These are phyloP conservation scores for Discostella stelligera DNA, from an alignment of 352 stramenopile genomes.

Conservation along the genomic window DNA sequence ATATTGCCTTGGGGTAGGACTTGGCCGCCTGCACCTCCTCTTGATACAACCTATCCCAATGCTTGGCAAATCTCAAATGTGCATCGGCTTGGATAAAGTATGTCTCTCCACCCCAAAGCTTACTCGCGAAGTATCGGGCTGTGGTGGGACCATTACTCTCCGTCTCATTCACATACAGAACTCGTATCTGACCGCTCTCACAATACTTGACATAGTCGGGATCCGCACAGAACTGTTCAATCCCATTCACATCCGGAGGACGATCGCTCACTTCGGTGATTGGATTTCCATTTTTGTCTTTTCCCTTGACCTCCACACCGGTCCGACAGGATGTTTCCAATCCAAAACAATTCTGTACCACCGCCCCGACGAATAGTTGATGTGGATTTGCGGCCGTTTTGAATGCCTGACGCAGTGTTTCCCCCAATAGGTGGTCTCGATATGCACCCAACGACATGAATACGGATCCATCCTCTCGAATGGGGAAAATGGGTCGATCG, in stretches of 20 bases:
- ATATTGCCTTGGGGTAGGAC: slow-evolving; percentile 59
- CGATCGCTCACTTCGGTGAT: slow-evolving; percentile 57
- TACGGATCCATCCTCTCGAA: slow-evolving; percentile 69
- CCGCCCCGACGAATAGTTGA: slow-evolving; percentile 80
- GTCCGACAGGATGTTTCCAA: slow-evolving; percentile 55
- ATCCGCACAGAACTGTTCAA: slow-evolving; percentile 79
- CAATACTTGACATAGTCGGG: slow-evolving; percentile 63
- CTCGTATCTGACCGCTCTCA: slow-evolving; percentile 72
- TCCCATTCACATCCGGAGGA: slow-evolving; percentile 81
- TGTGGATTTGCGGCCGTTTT: slow-evolving; percentile 71
- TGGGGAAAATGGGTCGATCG: slow-evolving; percentile 56
- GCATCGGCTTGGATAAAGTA: slow-evolving; percentile 85
- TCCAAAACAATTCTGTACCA: slow-evolving; percentile 84
- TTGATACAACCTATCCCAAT: slow-evolving; percentile 64
- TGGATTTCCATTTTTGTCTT: slow-evolving; percentile 46
- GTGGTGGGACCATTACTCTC: slow-evolving; percentile 83
- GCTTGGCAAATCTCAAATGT: slow-evolving; percentile 60
- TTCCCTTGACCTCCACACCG: slow-evolving; percentile 73
- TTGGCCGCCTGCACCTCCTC: slow-evolving; percentile 50
- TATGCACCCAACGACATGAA: slow-evolving; percentile 72
- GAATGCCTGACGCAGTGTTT: slow-evolving; percentile 79
- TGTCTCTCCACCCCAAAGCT: slow-evolving; percentile 72
- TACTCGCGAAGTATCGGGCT: slow-evolving; percentile 75
- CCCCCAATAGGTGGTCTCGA: slow-evolving; percentile 68
- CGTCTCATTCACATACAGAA: slow-evolving; percentile 83